phyloP scores from a whole-genome alignment of 2,329 filamentous ascomycete genomes.

The Purpureocillium lavendulum region DNA sequence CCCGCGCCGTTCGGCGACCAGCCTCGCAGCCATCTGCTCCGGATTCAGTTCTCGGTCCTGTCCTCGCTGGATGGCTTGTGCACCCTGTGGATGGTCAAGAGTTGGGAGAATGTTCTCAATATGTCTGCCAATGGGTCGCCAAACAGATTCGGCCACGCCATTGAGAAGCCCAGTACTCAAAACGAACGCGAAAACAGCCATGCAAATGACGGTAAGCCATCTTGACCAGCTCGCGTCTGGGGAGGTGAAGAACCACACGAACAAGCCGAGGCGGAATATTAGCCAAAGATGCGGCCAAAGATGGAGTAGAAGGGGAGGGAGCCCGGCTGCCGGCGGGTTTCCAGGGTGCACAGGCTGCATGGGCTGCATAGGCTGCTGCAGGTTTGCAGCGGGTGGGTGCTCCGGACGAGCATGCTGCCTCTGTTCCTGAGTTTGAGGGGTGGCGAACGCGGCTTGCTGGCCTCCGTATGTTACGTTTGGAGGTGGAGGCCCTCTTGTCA shows the following conservation, averaged over 20 bases:
- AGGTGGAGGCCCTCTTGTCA: constrained; percentile 7
- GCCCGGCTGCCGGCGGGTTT: constrained; percentile 26
- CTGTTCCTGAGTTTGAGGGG: constrained; percentile 10
- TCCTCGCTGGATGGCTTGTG: constrained; percentile 9
- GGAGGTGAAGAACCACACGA: constrained; percentile 58
- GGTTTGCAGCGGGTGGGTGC: constrained; percentile 7
- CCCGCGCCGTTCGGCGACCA: constrained; percentile 33
- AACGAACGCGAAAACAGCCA: constrained; percentile 49
- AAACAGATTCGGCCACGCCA: constrained; percentile 43
- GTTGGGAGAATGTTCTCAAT: constrained; percentile 50
- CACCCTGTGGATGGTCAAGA: constrained; percentile 29
- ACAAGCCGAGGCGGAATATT: constrained; percentile 45
- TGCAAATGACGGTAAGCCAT: constrained; percentile 44
- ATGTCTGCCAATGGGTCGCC: constrained; percentile 48
- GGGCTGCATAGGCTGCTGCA: constrained; percentile 12
- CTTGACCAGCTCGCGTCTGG: constrained; percentile 50
- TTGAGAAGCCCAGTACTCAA: constrained; percentile 52
- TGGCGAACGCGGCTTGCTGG: constrained; percentile 2
- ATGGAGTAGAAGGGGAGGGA: constrained; percentile 23
- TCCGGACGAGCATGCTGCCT: constrained; percentile 7
- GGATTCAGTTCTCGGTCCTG: constrained; percentile 32
- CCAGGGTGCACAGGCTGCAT: constrained; percentile 24
- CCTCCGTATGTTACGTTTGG: constrained; percentile 5
- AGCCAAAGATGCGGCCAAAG: constrained; percentile 58
- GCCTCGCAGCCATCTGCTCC: constrained; percentile 42